Evolutionary conservation across 2,329 filamentous ascomycete genomes (phyloP).

Genomic region (Aureobasidium lini): DNA sequence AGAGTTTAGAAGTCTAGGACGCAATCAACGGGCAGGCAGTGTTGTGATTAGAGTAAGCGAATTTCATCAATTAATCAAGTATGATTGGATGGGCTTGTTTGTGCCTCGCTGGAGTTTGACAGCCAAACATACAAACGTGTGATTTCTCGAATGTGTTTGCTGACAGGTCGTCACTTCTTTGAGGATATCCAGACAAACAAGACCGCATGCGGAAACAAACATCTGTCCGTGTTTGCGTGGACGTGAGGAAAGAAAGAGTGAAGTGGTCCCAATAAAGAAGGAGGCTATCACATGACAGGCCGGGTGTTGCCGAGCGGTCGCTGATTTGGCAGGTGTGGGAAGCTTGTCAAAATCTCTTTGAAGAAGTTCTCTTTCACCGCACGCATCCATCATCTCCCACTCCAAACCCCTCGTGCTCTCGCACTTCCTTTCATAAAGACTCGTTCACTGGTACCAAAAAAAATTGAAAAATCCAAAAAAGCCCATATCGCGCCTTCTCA

Average conservation of each 20-base stretch:
- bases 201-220: not conserved
- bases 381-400: conserved; percentile 19
- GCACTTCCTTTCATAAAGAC: conserved; percentile 27
- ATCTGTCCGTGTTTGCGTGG: not conserved
- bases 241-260: conserved; percentile 1
- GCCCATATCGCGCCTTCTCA: conserved; percentile 23
- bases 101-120: not conserved
- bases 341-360: not conserved
- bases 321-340: not conserved
- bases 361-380: conserved; percentile 12
- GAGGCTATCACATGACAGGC: conserved; percentile 10
- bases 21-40: not conserved
- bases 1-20: conserved; percentile 35
- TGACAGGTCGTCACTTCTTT: not conserved
- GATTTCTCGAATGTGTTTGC: not conserved
- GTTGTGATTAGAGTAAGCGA: not conserved
- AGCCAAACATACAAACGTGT: not conserved
- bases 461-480: conserved; percentile 31
- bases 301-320: not conserved
- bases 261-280: not conserved
- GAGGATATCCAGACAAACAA: not conserved
- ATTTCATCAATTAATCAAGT: not conserved
- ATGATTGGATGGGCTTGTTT: not conserved
- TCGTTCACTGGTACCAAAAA: conserved; percentile 28
- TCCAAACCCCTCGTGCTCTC: conserved; percentile 10